Conservation (phyloP, 371 early-diverging fungal species). For the Syncephalastrum monosporum region DNA sequence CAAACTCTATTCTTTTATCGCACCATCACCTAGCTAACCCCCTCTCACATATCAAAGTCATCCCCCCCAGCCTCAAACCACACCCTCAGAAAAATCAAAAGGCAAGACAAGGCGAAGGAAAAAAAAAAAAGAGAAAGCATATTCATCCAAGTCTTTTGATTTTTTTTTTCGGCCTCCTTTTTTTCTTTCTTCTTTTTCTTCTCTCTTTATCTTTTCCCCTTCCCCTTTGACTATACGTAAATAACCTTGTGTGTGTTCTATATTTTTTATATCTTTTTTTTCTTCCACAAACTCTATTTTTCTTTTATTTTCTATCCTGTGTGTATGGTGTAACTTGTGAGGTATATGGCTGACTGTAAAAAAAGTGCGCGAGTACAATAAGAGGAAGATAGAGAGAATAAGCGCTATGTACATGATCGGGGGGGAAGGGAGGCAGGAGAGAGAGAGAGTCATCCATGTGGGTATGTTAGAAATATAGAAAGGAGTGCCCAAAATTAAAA, state of each 20-base stretch:
- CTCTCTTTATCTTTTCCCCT: conserved; percentile 5
- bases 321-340: conserved; percentile 3
- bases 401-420: conserved; percentile 1
- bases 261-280: conserved; percentile 6
- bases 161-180: conserved; percentile 4
- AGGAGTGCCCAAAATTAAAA: conserved; percentile 8
- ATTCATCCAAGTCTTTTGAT: background rate
- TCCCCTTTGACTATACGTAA: conserved; percentile 3
- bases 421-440: background rate
- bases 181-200: conserved; percentile 4
- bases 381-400: background rate
- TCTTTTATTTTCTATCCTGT: conserved; percentile 6
- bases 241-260: conserved; percentile 7
- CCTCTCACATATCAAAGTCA: no score
- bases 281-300: conserved; percentile 4
- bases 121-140: conserved; percentile 1
- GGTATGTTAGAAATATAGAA: background rate
- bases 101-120: background rate
- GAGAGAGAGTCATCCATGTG: no score
- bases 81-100: no score
- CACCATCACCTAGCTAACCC: background rate
- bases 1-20: background rate
- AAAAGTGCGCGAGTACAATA: background rate
- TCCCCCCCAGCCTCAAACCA: no score
- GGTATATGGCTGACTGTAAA: conserved; percentile 7